These are phyloP conservation scores for Aspergillus latus DNA, from an alignment of 2,329 filamentous ascomycete genomes.

Conservation along the genomic window DNA sequence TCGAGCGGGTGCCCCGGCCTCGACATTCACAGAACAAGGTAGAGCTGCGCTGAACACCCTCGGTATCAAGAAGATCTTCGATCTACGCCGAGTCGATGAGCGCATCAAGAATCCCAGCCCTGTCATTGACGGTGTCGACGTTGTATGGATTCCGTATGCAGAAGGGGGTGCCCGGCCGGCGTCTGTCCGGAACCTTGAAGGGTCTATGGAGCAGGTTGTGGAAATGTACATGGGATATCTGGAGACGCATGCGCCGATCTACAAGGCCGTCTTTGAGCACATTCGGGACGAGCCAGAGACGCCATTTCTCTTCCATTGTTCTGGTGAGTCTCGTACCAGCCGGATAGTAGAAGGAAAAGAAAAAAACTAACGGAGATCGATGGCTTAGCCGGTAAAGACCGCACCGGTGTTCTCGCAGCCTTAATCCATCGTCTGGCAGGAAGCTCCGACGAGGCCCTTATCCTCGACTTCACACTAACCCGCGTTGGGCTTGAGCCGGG, in stretches of 20 bases:
- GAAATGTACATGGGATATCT: slow-evolving; percentile 68
- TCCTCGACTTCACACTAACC: slow-evolving; percentile 61
- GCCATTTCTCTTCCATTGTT: slow-evolving; percentile 67
- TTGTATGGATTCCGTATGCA: slow-evolving; percentile 49
- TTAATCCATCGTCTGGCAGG: slow-evolving; percentile 65
- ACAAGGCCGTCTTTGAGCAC: slow-evolving; percentile 61
- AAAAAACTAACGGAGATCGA: not conserved
- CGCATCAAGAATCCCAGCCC: slow-evolving; percentile 47
- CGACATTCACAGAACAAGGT: slow-evolving; percentile 56
- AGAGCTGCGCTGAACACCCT: slow-evolving; percentile 53
- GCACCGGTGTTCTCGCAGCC: slow-evolving; percentile 71
- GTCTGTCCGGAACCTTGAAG: slow-evolving; percentile 42
- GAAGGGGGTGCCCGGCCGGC: slow-evolving; percentile 44
- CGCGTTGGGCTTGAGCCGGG: slow-evolving; percentile 28
- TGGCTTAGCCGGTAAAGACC: slow-evolving; percentile 70
- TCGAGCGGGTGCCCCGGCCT: slow-evolving; percentile 47
- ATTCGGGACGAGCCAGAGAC: slow-evolving; percentile 48
- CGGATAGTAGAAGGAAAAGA: not conserved
- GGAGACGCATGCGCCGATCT: slow-evolving; percentile 60
- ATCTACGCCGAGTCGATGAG: slow-evolving; percentile 61
- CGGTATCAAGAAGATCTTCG: slow-evolving; percentile 65
- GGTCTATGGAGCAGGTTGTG: slow-evolving; percentile 64
- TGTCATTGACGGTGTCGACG: slow-evolving; percentile 57
- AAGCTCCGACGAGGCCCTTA: slow-evolving; percentile 58
- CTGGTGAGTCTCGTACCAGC: slow-evolving; percentile 20